A percentile compares a stretch with the other conserved stretches of the same genome.
These are phyloP conservation scores for Vigna angularis DNA, from an alignment of 306 rosid genomes.

Conservation along the genomic window DNA sequence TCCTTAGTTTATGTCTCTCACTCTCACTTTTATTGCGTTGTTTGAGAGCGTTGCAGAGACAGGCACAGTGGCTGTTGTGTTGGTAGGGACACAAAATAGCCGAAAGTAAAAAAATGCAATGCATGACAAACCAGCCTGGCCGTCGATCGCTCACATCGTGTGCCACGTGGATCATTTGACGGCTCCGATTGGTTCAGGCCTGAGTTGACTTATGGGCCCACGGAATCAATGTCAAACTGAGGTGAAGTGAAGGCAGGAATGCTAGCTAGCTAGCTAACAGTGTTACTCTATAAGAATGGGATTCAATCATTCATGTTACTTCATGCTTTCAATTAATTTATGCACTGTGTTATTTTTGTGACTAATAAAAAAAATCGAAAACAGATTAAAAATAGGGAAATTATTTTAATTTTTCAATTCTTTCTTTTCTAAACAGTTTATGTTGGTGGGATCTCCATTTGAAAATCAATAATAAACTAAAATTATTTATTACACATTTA, in stretches of 20 bases:
- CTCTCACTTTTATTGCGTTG: constrained; percentile 37
- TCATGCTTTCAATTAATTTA: constrained; percentile 1
- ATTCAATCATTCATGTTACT: constrained; percentile 20
- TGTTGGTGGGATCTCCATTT: no score
- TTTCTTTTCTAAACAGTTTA: no score
- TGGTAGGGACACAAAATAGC: constrained; percentile 46
- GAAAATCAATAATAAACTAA: no score
- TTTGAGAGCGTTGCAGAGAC: constrained; percentile 42
- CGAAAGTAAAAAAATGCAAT: constrained; percentile 45
- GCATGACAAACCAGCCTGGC: constrained; percentile 34
- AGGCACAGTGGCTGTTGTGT: constrained; percentile 37
- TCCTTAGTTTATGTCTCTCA: neutral
- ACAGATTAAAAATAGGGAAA: no score
- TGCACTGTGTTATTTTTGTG: no score
- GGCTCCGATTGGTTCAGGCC: constrained; percentile 35
- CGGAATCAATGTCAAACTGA: neutral
- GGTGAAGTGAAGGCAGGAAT: neutral
- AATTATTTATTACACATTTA: no score
- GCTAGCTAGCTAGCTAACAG: neutral
- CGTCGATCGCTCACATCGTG: constrained; percentile 33
- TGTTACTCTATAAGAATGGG: neutral
- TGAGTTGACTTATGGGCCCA: neutral
- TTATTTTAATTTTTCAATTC: no score
- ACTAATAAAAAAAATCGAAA: no score
- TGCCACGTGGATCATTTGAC: constrained; percentile 18